Base-by-base conservation (phyloP, 148 eudicot species). In the Gaultheria prostrata region DNA sequence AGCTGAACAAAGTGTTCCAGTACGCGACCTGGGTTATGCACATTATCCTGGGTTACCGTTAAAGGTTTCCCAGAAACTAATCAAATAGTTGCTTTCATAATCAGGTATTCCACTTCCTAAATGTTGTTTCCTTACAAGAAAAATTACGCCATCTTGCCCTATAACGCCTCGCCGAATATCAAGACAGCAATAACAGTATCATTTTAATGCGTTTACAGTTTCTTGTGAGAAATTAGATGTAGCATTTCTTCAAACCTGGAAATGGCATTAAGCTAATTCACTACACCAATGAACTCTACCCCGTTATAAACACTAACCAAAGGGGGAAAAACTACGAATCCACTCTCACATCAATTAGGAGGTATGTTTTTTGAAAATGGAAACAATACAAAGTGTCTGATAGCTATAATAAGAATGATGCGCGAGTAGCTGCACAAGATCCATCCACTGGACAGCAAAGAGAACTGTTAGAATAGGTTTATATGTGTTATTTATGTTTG, bases 171-270 rank as follows among this genome's bases (percentile, higher is more conserved):
- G 33, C 20, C 46, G 3, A 33, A 8, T 71, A 71, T 71, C 46
- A 5, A 17, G 48, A 33, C 46, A 30, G 76, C n/a, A 71, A 35
- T 33, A 71, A 35, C 67, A 71, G 46, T 71, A 35, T 15, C 43
- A 5, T 18, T 71, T 4, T 32, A 71, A 33, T 71, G 76, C 76
- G 15, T 32, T 17, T 71, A 35, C 76, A 71, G 76, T 71, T 33
- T 71, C 76, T 71, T 71, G 21, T 4, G 43, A 71, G 17, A 71
- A 71, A 71, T 30, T 12, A 32, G 2, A 70, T 12, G 43, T 30
- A 30, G 45, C 10, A 71, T 71, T 71, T 71, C 76, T 71, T 33
- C 76, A 71, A 71, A 71, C 21, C 43, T 17, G 43, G 76, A 69
- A 69, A 33, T 71, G 20, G 3, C 14, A 32, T 13, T 71, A 71